These are phyloP conservation scores for Backusella tuberculispora DNA, from an alignment of 192 early-diverging fungal species.

Conservation along the genomic window DNA sequence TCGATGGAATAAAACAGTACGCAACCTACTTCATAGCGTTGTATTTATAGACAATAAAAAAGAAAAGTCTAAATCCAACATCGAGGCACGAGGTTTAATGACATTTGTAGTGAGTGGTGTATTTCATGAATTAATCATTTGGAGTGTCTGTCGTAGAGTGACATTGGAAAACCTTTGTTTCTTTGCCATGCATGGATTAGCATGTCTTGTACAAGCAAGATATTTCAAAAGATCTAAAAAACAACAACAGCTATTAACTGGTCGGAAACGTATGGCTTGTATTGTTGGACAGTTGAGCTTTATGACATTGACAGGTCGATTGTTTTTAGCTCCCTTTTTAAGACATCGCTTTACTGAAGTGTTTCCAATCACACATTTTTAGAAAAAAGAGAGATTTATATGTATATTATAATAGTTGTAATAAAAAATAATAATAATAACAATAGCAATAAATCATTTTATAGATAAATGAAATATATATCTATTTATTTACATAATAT, in stretches of 20 bases:
- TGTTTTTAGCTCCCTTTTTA: slow-evolving; percentile 20
- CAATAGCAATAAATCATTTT: background rate
- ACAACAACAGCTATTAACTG: background rate
- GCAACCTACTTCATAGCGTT: slow-evolving; percentile 1
- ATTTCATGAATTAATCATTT: slow-evolving; percentile 8
- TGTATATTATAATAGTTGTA: background rate
- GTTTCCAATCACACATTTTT: slow-evolving; percentile 5
- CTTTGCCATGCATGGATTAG: slow-evolving; percentile 11
- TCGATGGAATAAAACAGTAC: slow-evolving; percentile 19
- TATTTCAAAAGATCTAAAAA: background rate
- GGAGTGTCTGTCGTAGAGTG: slow-evolving; percentile 1
- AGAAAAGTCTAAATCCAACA: background rate
- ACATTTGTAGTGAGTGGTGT: slow-evolving; percentile 19
- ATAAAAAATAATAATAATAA: slow-evolving; percentile 1
- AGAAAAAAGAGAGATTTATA: background rate
- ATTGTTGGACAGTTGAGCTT: background rate
- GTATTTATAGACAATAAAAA: background rate
- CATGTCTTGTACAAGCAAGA: background rate
- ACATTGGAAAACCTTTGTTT: slow-evolving; percentile 16
- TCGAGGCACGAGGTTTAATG: background rate
- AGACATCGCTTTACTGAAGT: slow-evolving; percentile 13
- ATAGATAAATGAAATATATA: background rate
- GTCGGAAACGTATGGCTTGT: background rate
- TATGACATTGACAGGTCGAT: slow-evolving; percentile 2
- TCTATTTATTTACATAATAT: background rate